Conservation (phyloP, 345 rosid species). For the Sonneratia alba region DNA sequence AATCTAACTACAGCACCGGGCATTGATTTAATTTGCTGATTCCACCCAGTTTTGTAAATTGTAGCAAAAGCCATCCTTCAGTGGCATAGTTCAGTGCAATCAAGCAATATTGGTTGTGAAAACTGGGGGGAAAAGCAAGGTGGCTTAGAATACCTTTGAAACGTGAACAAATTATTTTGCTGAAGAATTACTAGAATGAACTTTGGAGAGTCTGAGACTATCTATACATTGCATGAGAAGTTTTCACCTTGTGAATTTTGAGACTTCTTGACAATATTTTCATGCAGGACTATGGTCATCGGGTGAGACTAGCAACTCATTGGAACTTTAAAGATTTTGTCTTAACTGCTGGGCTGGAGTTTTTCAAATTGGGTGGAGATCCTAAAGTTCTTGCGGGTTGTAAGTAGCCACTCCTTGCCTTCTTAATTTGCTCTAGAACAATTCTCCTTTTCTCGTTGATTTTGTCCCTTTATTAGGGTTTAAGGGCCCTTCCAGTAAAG, state of each 20-base stretch:
- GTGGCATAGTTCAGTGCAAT: no score
- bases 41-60: no score
- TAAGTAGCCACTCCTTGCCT: slow-evolving; percentile 38
- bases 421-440: background rate
- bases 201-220: background rate
- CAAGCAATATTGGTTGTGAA: background rate
- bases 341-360: slow-evolving; percentile 94
- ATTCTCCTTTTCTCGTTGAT: background rate
- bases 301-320: slow-evolving; percentile 98
- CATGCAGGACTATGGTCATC: slow-evolving; percentile 96
- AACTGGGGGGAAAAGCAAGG: background rate
- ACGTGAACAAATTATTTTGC: background rate
- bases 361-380: slow-evolving; percentile 92
- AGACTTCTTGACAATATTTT: slow-evolving; percentile 9
- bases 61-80: no score
- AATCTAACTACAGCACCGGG: no score
- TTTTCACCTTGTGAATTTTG: background rate
- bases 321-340: slow-evolving; percentile 97
- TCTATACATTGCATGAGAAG: background rate
- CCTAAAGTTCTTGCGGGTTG: slow-evolving; percentile 96
- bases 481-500: no score
- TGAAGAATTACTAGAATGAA: background rate
- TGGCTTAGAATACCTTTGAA: background rate
- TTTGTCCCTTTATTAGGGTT: background rate
- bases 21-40: no score